Evolutionary conservation across 176 grass and related monocot species (phyloP).

Genomic region (Tillandsia leiboldiana): DNA sequence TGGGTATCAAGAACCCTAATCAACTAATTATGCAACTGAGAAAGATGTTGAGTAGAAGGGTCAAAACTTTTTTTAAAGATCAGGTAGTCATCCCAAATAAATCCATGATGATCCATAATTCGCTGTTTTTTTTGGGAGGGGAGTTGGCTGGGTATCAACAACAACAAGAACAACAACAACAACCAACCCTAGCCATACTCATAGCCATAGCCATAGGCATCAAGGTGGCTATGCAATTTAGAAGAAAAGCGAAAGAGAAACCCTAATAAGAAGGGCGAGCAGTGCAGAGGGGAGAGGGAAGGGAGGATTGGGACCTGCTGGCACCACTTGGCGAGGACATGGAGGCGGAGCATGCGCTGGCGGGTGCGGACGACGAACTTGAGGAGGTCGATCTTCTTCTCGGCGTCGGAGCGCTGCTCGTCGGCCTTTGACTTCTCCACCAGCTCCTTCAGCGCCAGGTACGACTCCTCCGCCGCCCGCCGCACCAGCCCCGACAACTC

Average conservation of each 20-base stretch:
- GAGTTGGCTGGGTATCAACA: too few species aligned
- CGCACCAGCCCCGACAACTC: conserved; percentile 76
- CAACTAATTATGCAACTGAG: too few species aligned
- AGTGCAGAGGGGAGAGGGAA: not conserved
- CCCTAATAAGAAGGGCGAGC: not conserved
- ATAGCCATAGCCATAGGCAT: too few species aligned
- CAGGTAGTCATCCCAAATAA: too few species aligned
- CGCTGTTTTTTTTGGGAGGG: too few species aligned
- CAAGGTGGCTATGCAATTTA: not conserved
- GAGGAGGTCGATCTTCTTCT: conserved; percentile 99
- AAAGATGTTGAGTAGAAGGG: too few species aligned
- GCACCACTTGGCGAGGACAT: conserved; percentile 98
- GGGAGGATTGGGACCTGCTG: conserved; percentile 51
- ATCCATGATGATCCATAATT: too few species aligned
- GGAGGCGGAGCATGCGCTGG: conserved; percentile 97
- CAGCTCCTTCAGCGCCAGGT: conserved; percentile 86
- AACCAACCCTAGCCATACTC: too few species aligned
- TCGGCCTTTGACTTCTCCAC: conserved; percentile 59
- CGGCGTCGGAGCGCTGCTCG: conserved; percentile 62
- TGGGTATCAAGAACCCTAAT: too few species aligned
- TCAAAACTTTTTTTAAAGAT: too few species aligned
- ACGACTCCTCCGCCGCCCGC: conserved; percentile 79
- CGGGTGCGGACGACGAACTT: conserved; percentile 86
- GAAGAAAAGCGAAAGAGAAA: not conserved
- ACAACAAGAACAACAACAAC: too few species aligned